These are phyloP conservation scores for Naganishia friedmannii DNA, from an alignment of 768 basidiomycete genomes.

Conservation along the genomic window DNA sequence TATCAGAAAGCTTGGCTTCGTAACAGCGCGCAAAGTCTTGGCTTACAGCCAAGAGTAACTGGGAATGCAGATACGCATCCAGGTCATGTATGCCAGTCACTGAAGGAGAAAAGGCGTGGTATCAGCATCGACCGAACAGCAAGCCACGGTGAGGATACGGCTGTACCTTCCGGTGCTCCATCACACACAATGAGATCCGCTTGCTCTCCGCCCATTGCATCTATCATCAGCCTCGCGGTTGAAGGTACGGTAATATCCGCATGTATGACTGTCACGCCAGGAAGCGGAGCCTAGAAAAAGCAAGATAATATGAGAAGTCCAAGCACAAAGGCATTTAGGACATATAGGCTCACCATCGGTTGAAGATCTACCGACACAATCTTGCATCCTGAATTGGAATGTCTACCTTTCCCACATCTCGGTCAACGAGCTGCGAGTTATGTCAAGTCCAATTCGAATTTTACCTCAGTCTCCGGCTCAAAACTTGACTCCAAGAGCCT, in stretches of 20 bases:
- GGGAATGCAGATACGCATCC: constrained; percentile 56
- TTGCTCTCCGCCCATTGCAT: constrained; percentile 52
- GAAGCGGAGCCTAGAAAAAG: constrained; percentile 51
- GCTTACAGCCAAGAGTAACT: constrained; percentile 54
- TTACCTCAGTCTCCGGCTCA: constrained; percentile 35
- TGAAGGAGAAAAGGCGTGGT: constrained; percentile 21
- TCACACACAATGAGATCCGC: constrained; percentile 57
- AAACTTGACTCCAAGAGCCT: constrained; percentile 36
- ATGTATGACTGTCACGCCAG: constrained; percentile 53
- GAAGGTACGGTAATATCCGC: constrained; percentile 55
- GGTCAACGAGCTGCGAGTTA: neutral
- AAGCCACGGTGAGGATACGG: neutral
- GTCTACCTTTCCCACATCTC: neutral
- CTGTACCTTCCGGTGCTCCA: constrained; percentile 55
- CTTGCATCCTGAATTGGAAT: constrained; percentile 22
- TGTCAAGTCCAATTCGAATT: neutral
- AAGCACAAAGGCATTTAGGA: neutral
- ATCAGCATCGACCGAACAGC: neutral
- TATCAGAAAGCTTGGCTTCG: neutral
- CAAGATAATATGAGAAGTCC: neutral
- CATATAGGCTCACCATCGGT: constrained; percentile 44
- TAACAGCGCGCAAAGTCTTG: neutral
- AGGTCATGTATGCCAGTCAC: constrained; percentile 57
- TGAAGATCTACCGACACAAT: constrained; percentile 52
- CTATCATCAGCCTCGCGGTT: constrained; percentile 53